Conservation (phyloP, 139 green algal species). For the Deuterostichococcus epilithicus region DNA sequence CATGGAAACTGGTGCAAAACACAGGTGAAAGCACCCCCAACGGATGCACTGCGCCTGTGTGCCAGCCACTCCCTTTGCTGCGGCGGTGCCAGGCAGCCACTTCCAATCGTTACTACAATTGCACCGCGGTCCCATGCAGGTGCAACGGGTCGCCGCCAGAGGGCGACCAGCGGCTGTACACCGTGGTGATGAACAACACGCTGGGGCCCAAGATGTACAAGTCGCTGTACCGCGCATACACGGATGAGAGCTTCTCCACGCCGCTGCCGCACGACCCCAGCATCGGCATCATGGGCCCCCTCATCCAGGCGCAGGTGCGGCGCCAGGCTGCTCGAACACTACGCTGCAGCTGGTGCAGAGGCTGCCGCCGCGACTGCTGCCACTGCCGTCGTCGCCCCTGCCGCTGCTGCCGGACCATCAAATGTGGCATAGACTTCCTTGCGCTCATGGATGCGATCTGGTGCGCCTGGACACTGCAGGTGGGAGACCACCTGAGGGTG, state of each 20-base stretch:
- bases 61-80: no score
- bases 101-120: no score
- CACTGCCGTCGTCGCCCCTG: no score
- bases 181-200: neutral
- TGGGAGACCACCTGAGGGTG: constrained; percentile 26
- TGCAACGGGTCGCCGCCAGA: neutral
- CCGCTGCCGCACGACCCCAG: neutral
- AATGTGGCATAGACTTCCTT: neutral
- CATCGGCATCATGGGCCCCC: constrained; percentile 28
- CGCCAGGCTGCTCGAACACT: neutral
- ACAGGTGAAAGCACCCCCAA: no score
- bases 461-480: neutral
- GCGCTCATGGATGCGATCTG: no score
- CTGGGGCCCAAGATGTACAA: constrained; percentile 34
- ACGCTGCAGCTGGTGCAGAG: no score
- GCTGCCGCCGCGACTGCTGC: no score
- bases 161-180: constrained; percentile 4
- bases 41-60: no score
- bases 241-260: constrained; percentile 31
- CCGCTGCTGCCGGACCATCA: no score
- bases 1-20: no score
- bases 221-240: constrained; percentile 44
- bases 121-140: no score
- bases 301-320: constrained; percentile 4
- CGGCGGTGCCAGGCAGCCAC: no score